These are phyloP conservation scores for Fusarium sarcochroum DNA, from an alignment of 2,329 filamentous ascomycete genomes.

Conservation along the genomic window DNA sequence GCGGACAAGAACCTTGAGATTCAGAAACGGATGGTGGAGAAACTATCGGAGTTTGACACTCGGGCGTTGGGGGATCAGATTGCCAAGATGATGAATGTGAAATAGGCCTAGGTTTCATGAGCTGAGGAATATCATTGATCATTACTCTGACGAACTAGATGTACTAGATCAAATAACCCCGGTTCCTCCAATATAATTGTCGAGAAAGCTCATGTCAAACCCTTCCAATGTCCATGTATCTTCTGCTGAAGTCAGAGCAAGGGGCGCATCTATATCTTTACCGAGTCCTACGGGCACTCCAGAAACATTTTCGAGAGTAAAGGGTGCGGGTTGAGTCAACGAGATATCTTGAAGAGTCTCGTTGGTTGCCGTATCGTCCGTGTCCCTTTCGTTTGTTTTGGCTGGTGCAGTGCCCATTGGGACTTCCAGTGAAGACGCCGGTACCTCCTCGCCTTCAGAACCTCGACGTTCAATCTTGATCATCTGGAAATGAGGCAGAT, in stretches of 20 bases:
- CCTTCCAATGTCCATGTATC: constrained; percentile 17
- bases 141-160: background rate
- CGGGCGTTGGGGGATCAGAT: background rate
- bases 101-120: background rate
- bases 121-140: background rate
- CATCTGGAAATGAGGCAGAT: constrained; percentile 60
- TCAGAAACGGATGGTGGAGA: constrained; percentile 1
- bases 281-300: too few relatives aligned
- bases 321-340: background rate
- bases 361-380: background rate
- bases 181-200: constrained; percentile 12
- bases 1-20: background rate
- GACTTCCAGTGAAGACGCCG: background rate
- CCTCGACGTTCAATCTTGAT: constrained; percentile 51
- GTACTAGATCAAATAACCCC: background rate
- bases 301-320: background rate
- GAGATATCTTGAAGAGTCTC: background rate
- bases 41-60: background rate
- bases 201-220: constrained; percentile 20
- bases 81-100: constrained; percentile 1
- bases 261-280: background rate
- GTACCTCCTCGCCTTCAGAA: background rate
- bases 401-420: background rate
- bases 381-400: accelerated
- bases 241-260: background rate